Conservation (phyloP, 2,329 filamentous ascomycete genomes). For the Massarina eburnea region DNA sequence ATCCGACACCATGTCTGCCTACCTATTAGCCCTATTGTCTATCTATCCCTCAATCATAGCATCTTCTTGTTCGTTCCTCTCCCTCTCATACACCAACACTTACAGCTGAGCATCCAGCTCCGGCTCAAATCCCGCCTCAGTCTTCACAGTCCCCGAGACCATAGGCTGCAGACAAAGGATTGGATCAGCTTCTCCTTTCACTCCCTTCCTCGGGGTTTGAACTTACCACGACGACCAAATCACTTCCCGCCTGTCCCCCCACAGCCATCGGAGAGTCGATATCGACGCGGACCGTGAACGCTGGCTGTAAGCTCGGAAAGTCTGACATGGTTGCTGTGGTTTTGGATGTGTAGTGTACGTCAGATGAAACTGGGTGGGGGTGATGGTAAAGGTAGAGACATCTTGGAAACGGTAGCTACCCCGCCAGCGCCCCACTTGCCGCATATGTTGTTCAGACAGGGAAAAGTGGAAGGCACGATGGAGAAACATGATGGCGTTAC, state of each 20-base stretch:
- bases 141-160: slow-evolving; percentile 33
- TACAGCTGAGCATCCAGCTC: slow-evolving; percentile 29
- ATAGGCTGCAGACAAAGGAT: slow-evolving; percentile 17
- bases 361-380: not conserved
- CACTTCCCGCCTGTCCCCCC: slow-evolving; percentile 23
- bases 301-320: slow-evolving; percentile 32
- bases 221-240: slow-evolving; percentile 28
- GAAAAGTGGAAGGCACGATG: too few relatives aligned
- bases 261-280: slow-evolving; percentile 31
- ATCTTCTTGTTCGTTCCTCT: not conserved
- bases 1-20: slow-evolving; percentile 33
- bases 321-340: slow-evolving; percentile 20
- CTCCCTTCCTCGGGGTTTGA: not conserved
- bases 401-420: not conserved
- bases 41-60: not conserved
- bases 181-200: not conserved
- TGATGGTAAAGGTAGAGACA: not conserved
- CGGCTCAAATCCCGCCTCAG: slow-evolving; percentile 31
- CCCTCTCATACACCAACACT: slow-evolving; percentile 3
- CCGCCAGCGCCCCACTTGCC: slow-evolving; percentile 1
- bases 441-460: too few relatives aligned
- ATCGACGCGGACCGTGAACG: slow-evolving; percentile 32
- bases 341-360: too few relatives aligned
- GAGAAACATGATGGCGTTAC: too few relatives aligned
- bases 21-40: not conserved